Evolutionary conservation across 208 protist species (phyloP).

Genomic region (Crithidia expoeki): DNA sequence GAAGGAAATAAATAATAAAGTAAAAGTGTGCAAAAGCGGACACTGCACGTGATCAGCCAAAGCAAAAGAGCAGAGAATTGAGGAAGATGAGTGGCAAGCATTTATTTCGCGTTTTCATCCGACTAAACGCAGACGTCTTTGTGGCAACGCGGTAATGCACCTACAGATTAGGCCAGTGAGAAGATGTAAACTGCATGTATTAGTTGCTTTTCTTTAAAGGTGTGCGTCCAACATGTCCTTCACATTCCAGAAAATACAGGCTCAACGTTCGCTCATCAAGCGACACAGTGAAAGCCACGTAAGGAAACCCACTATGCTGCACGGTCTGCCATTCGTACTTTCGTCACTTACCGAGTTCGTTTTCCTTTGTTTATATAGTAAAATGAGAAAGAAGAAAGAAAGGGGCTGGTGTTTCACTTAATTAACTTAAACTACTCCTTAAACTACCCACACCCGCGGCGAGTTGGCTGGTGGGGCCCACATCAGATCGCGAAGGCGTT

Average conservation of each 20-base stretch:
- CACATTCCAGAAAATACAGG: too few species aligned
- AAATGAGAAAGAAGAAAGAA: constrained; percentile 18
- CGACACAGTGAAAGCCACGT: too few species aligned
- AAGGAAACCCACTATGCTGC: not conserved
- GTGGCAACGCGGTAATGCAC: too few species aligned
- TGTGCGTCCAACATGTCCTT: too few species aligned
- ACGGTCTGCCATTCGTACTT: not conserved
- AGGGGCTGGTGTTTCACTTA: constrained; percentile 9
- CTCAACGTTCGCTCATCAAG: too few species aligned
- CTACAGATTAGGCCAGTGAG: too few species aligned
- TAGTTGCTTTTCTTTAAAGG: too few species aligned
- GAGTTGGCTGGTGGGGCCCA: not conserved
- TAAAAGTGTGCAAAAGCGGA: too few species aligned
- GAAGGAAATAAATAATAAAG: not conserved
- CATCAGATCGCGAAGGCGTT: constrained; percentile 14
- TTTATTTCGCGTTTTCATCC: too few species aligned
- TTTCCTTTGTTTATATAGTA: constrained; percentile 85
- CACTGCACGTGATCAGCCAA: not conserved
- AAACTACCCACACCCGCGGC: not conserved
- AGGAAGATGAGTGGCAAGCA: not conserved
- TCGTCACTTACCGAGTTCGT: too few species aligned
- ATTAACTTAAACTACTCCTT: not conserved
- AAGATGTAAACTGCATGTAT: too few species aligned
- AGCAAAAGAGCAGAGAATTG: not conserved
- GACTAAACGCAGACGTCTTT: too few species aligned